Evolutionary conservation across 2,329 filamentous ascomycete genomes (phyloP), one percentile per base, ranked within the genome.

Genomic region (Cadophora malorum): DNA sequence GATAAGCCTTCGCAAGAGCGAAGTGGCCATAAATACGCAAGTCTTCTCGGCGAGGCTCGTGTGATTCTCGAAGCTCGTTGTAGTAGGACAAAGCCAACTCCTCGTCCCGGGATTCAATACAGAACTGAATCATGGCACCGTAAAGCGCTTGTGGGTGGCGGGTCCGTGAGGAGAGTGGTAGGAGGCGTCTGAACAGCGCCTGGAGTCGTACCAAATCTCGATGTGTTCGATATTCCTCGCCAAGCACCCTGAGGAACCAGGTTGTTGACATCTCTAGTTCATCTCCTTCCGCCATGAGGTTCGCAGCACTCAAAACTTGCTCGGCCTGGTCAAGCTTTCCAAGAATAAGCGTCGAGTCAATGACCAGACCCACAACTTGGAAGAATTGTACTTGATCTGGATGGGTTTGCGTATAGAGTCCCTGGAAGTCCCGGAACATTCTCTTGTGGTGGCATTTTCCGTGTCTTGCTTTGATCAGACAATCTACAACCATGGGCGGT

Each of bases 111-210:
- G 74, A 73, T 45, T 78, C 74, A 8, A 79, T 55, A 63, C 75
- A 78, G 31, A 70, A 75, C 35, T 76, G 75, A 31, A 78, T 76
- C 28, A 77, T 76, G 16, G 71, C 71, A 41, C 67, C 71, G 64
- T 77, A 78, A 50, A 69, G 53, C 31, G 73, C 73, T 47, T 72
- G 67, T 14, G 76, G 75, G 49, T 70, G 70, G 28, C 65, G 60
- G 19, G 67, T 69, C 6, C 41, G 28, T 31, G 63, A 35, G 56
- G 70, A 28, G 3, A 70, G 53, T 23, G 65, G 58, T 41, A 74
- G 67, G 1, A 77, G 62, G 4, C 74, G 69, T 10, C 71, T 65
- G 53, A 79, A 78, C 10, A 76, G 63, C 4, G 64, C 71, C 65
- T 63, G 58, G 41, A 73, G 73, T 23, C 52, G 61, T 5, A 50